Conservation (phyloP, 2,329 filamentous ascomycete species). For the Aspergillus novofumigatus region DNA sequence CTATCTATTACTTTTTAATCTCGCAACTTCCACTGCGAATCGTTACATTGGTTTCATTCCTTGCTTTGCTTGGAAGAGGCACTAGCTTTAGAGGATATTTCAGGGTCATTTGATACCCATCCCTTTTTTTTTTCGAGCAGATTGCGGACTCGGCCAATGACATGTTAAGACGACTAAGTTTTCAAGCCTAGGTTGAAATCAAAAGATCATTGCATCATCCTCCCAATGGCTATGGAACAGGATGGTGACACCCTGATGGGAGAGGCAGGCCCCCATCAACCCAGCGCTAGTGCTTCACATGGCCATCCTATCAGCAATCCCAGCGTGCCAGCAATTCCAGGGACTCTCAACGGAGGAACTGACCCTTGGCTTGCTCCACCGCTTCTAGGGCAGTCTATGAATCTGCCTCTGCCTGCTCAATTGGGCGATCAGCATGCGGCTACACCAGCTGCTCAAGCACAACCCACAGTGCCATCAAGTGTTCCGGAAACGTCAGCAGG, state of each 20-base stretch:
- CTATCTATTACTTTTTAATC: background rate
- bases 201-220: slow-evolving; percentile 4
- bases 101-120: background rate
- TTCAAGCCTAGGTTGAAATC: slow-evolving; percentile 5
- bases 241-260: slow-evolving; percentile 41
- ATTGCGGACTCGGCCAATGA: slow-evolving; percentile 16
- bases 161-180: slow-evolving; percentile 3
- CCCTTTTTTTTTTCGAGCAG: background rate
- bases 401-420: slow-evolving; percentile 16
- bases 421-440: slow-evolving; percentile 4
- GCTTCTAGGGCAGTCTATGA: slow-evolving; percentile 17
- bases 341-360: slow-evolving; percentile 15
- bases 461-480: slow-evolving; percentile 17
- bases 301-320: slow-evolving; percentile 10
- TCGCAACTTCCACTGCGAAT: background rate
- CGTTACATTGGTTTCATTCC: background rate
- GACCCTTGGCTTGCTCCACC: slow-evolving; percentile 22
- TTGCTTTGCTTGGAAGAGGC: background rate
- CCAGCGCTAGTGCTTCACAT: slow-evolving; percentile 15
- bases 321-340: slow-evolving; percentile 11
- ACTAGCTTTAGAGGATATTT: background rate
- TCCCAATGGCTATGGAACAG: slow-evolving; percentile 24
- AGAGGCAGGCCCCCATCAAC: slow-evolving; percentile 21
- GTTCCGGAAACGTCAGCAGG: slow-evolving; percentile 23
- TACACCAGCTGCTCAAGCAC: slow-evolving; percentile 2